Conservation (phyloP, 768 basidiomycete species). For the Mycena alexandri region DNA sequence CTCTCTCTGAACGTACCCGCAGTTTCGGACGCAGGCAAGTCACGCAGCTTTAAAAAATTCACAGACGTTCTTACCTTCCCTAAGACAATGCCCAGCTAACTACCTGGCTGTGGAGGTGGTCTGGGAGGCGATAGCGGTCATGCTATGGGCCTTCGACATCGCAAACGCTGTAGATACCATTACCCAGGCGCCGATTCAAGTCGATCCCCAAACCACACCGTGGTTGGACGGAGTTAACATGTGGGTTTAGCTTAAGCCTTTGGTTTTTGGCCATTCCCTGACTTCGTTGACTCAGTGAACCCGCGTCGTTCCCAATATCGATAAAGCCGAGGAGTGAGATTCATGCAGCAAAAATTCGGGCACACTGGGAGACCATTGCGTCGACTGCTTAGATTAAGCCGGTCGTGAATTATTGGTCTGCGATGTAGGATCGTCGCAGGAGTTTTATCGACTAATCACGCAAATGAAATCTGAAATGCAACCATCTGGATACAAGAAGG, state of each 20-base stretch:
- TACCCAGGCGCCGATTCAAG: not conserved
- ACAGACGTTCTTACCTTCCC: not conserved
- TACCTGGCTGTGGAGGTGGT: constrained; percentile 6
- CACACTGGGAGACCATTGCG: constrained; percentile 1
- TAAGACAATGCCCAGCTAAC: constrained; percentile 16
- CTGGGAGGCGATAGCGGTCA: constrained; percentile 5
- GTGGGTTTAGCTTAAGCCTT: not conserved
- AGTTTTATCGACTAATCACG: too few relatives aligned
- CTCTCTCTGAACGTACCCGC: too few relatives aligned
- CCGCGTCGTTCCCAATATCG: constrained; percentile 12
- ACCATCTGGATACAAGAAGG: too few relatives aligned
- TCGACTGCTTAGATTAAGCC: not conserved
- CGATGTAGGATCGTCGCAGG: too few relatives aligned
- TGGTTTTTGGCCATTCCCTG: not conserved
- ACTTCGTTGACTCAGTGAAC: not conserved
- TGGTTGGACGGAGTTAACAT: constrained; percentile 18
- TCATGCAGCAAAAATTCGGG: not conserved
- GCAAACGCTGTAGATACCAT: not conserved
- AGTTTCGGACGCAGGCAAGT: constrained; percentile 11
- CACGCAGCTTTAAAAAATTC: not conserved
- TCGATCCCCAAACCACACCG: not conserved
- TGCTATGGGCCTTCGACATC: constrained; percentile 16
- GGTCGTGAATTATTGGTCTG: too few relatives aligned
- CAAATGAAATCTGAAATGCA: too few relatives aligned
- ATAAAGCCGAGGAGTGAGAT: not conserved